Conservation (phyloP, 441 rosid genomes). For the Gossypium gossypioides region DNA sequence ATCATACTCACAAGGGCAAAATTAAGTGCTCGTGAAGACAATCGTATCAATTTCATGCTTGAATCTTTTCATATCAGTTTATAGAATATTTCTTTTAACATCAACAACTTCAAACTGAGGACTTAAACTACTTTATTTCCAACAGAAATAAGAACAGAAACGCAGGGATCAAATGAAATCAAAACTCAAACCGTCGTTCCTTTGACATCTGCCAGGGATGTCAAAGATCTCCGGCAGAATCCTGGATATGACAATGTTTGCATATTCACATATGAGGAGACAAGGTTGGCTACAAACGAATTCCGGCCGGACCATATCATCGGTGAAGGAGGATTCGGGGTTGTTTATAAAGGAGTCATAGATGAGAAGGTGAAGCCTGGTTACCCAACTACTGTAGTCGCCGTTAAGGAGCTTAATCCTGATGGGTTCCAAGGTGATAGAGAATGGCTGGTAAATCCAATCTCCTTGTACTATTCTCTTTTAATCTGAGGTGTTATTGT, state of each 20-base stretch:
- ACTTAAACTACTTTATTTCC: conserved; percentile 24
- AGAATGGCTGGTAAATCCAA: conserved; percentile 82
- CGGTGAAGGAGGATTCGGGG: conserved; percentile 95
- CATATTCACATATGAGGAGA: conserved; percentile 74
- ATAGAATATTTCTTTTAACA: neutral
- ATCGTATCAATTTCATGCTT: neutral
- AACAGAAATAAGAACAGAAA: conserved; percentile 20
- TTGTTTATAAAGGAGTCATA: conserved; percentile 76
- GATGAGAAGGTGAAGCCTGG: conserved; percentile 60
- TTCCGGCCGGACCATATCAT: conserved; percentile 80
- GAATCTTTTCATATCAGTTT: neutral
- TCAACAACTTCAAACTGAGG: conserved; percentile 17
- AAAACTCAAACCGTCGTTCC: conserved; percentile 24
- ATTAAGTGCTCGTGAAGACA: neutral
- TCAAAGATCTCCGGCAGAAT: conserved; percentile 63
- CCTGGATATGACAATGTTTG: conserved; percentile 67
- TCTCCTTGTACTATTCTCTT: conserved; percentile 12
- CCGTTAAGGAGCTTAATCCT: conserved; percentile 63
- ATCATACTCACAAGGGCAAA: neutral
- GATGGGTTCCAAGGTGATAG: conserved; percentile 66
- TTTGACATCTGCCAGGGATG: conserved; percentile 44
- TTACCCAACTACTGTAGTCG: conserved; percentile 52
- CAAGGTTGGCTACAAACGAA: conserved; percentile 68
- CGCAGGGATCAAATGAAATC: conserved; percentile 26
- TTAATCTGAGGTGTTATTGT: neutral